Base-by-base conservation (phyloP, 805 yeast species). In the Debaryomyces hansenii region DNA sequence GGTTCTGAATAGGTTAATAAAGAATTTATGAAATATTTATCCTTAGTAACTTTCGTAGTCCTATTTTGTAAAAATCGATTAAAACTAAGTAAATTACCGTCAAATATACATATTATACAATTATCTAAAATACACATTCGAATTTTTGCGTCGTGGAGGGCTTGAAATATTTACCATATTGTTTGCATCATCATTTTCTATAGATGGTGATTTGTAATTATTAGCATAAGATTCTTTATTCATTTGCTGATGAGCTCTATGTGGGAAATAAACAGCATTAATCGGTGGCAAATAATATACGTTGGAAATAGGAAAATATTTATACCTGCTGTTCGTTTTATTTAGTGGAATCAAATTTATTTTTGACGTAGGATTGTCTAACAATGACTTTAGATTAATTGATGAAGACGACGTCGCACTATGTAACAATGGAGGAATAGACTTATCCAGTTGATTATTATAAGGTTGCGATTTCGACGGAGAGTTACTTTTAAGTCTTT, bases 261-360 rank as follows among this genome's bases (percentile, higher is more conserved):
- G 83, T 1, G 83, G 83, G 47, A 79, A 73, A 54, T 78, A 78
- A 5, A 78, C 82, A 38, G 73, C 80, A 55, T 78, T 79, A 33
- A 78, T 77, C 2, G 83, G 83, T 5, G 81, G 81, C 44, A 76
- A 58, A 59, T 77, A 78, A 53, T 78, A 78, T 21, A 77, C 79
- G 47, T 67, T 67, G 47, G 75, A 74, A 40, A 78, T 72, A 2
- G 81, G 80, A 57, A 76, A 77, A 50, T 78, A 78, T 49, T 77
- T 77, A 53, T 79, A 79, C 16, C 51, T 47, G 16, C 45, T 49
- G 6, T 47, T 38, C 20, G 48, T 41, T 10, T 43, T 45, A 9
- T 31, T 31, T 14, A 31, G 16, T 31, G 34, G 34, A 14, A 31
- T 14, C 16, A 31, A 14, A 21, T 46, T 39, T 9, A 39, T n/a